Evolutionary conservation across 1,284 basidiomycete genomes (phyloP).

Genomic region (Rhodotorula mucilaginosa): DNA sequence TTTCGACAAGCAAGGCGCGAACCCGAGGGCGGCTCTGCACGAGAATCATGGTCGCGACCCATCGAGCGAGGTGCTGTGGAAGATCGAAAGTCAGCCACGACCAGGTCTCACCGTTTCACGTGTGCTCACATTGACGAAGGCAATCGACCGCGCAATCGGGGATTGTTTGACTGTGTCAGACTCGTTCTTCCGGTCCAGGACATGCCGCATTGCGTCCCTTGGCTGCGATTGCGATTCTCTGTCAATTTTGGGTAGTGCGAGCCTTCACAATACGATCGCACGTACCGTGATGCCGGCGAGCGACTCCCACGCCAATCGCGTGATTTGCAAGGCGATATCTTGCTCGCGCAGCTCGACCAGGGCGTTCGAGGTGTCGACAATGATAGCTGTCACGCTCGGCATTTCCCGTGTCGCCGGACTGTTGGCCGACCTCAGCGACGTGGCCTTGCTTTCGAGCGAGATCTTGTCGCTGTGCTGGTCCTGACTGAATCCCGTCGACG

Average conservation of each 20-base stretch:
- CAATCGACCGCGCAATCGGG: slow-evolving; percentile 41
- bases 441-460: too few species aligned
- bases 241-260: not conserved
- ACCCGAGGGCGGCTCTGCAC: slow-evolving; percentile 43
- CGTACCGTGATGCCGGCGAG: slow-evolving; percentile 42
- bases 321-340: slow-evolving; percentile 44
- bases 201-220: slow-evolving; percentile 46
- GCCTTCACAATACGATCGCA: not conserved
- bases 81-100: not conserved
- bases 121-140: slow-evolving; percentile 44
- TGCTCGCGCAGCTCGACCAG: slow-evolving; percentile 39
- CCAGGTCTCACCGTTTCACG: not conserved
- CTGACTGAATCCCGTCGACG: not conserved
- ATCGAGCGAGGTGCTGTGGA: slow-evolving; percentile 31
- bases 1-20: slow-evolving; percentile 43
- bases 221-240: slow-evolving; percentile 30
- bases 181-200: slow-evolving; percentile 42
- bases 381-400: not conserved
- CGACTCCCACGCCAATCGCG: slow-evolving; percentile 44
- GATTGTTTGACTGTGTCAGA: slow-evolving; percentile 37
- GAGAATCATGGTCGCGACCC: slow-evolving; percentile 45
- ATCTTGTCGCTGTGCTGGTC: too few species aligned
- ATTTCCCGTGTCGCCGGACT: not conserved
- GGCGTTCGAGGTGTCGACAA: slow-evolving; percentile 37
- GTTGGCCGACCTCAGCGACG: not conserved